Evolutionary conservation across 2,329 filamentous ascomycete species (phyloP).

Genomic region (Thelonectria discophora): DNA sequence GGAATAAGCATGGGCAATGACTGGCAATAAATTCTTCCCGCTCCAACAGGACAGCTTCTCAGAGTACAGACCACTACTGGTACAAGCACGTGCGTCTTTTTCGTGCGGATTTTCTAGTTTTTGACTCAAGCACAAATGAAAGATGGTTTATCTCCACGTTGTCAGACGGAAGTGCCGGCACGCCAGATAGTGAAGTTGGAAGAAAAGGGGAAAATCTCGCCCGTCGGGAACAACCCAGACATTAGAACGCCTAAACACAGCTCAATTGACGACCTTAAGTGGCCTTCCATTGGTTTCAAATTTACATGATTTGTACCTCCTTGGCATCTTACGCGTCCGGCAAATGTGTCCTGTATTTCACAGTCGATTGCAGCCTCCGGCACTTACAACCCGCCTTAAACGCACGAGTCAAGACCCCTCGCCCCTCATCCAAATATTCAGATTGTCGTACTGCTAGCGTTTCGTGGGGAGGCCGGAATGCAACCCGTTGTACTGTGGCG

Average conservation of each 20-base stretch:
- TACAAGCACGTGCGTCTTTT: conserved; percentile 8
- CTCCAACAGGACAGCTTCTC: conserved; percentile 2
- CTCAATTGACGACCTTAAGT: not conserved
- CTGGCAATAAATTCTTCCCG: conserved; percentile 11
- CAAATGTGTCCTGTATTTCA: too few species aligned
- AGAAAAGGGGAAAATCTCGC: not conserved
- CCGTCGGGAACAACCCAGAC: not conserved
- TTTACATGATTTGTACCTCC: too few species aligned
- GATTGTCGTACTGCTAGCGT: too few species aligned
- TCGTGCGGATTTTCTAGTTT: not conserved
- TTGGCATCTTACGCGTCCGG: too few species aligned
- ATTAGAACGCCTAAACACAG: not conserved
- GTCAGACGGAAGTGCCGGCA: not conserved
- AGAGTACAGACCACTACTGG: not conserved
- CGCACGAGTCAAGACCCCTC: too few species aligned
- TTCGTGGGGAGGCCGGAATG: too few species aligned
- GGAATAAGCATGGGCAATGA: conserved; percentile 13
- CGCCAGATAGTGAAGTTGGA: not conserved
- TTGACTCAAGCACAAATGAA: not conserved
- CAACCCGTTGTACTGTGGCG: too few species aligned
- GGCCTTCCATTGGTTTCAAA: too few species aligned
- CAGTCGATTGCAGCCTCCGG: too few species aligned
- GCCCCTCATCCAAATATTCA: too few species aligned
- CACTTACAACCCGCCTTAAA: too few species aligned
- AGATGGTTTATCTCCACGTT: not conserved